Evolutionary conservation across 2,329 filamentous ascomycete species (phyloP), one percentile per base, ranked within the genome.

Genomic region (Penicillium janthinellum): DNA sequence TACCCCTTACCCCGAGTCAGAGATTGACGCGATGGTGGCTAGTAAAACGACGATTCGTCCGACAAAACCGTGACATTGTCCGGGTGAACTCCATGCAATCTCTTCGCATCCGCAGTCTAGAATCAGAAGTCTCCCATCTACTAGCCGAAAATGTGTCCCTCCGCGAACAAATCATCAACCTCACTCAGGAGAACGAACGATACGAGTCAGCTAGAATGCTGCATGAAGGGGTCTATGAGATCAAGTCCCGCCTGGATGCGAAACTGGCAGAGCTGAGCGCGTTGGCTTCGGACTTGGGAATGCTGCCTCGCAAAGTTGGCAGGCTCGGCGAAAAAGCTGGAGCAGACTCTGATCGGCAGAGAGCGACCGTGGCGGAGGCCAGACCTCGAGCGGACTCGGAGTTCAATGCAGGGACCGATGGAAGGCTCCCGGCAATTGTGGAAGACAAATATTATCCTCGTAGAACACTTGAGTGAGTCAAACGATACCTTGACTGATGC

Each of bases 1-100:
- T 6, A 25, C 20, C 4, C 25, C 28, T 15, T 11, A 39, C 8
- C 7, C 53, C 1, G 37, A 56, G 22, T 38, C 22, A 47, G n/a
- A 52, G 12, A 37, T 55, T 67, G 48, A 67, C 64, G 41, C 57
- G 55, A 25, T 53, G 28, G 14, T 45, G n/a, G 11, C 28, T 62
- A 87, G 85, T 88, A 55, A 89, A 88, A 77, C 80, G 86, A 61
- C 79, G 86, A 64, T 88, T 88, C 70, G 79, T 88, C 63, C 78
- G 86, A 57, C 86, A 89, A 71, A 89, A 89, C 70, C 84, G 86
- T 66, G 86, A 89, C 70, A 84, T 89, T 59, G 86, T 86, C 59
- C 81, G 84, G 64, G 84, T 81, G 61, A 88, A 89, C 69, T 88
- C 86, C 6, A 82, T 81, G 57, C 86, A 89, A 71, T 87, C 85